phyloP scores from a whole-genome alignment of 805 yeast species.

The Kazachstania taianensis region DNA sequence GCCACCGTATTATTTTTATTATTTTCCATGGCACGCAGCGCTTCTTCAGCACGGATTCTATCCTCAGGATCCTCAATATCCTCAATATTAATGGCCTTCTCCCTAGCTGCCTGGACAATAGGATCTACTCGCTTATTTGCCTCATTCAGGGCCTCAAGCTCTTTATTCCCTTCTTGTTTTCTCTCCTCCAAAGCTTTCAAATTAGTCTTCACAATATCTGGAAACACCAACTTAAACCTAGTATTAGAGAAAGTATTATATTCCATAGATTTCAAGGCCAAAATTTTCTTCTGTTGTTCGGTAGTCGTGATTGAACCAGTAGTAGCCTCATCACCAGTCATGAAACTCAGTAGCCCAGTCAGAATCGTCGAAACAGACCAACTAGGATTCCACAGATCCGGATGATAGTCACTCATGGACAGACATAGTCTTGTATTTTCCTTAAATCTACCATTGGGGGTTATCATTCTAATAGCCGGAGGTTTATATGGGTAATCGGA shows the following conservation, averaged over 20 bases:
- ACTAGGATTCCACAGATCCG: constrained; percentile 92
- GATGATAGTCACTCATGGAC: constrained; percentile 91
- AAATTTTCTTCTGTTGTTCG: constrained; percentile 42
- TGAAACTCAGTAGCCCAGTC: constrained; percentile 79
- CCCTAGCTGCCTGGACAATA: constrained; percentile 24
- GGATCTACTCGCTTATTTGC: constrained; percentile 12
- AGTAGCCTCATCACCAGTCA: constrained; percentile 80
- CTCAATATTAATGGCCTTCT: constrained; percentile 28
- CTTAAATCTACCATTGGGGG: constrained; percentile 83
- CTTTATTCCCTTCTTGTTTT: constrained; percentile 8
- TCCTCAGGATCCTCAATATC: constrained; percentile 58
- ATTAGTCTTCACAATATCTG: constrained; percentile 43
- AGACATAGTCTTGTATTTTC: constrained; percentile 75
- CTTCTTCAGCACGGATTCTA: constrained; percentile 41
- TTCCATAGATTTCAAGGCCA: constrained; percentile 49
- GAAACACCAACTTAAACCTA: constrained; percentile 54
- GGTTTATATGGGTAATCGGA: constrained; percentile 85
- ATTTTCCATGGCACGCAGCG: constrained; percentile 9
- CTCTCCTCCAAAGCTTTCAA: constrained; percentile 18
- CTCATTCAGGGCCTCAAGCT: constrained; percentile 4
- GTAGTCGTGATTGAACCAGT: constrained; percentile 72
- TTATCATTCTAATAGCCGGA: constrained; percentile 78
- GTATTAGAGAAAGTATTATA: constrained; percentile 51
- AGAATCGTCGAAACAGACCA: constrained; percentile 89
- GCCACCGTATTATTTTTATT: too few relatives aligned